A percentile compares a stretch with the other conserved stretches of the same genome.
Conservation (phyloP, 129 eudicot genomes). For the Calendula officinalis region DNA sequence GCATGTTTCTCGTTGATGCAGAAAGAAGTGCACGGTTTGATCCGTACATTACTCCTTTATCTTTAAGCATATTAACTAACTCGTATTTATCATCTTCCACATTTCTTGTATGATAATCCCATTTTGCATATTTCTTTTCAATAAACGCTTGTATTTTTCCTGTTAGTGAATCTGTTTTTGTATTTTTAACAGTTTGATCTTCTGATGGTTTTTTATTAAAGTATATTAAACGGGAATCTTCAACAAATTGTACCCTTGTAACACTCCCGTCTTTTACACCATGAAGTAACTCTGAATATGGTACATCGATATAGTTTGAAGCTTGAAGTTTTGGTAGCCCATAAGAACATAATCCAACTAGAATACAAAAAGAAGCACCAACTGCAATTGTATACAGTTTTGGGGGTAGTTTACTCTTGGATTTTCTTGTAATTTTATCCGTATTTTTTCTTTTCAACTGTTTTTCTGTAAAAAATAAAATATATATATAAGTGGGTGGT, state of each 20-base stretch:
- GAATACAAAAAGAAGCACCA: conserved; percentile 30
- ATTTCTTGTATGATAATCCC: conserved; percentile 36
- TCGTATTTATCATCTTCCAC: conserved; percentile 42
- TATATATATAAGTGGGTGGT: not conserved
- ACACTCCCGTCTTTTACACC: conserved; percentile 38
- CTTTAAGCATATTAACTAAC: conserved; percentile 27
- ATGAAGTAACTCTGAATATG: conserved; percentile 35
- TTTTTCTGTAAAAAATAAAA: conserved; percentile 18
- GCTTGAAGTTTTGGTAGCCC: conserved; percentile 24
- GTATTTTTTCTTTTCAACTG: conserved; percentile 11
- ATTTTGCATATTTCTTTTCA: conserved; percentile 17
- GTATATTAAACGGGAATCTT: conserved; percentile 37
- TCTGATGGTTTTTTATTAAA: conserved; percentile 23
- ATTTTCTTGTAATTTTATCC: not conserved
- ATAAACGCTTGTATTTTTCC: conserved; percentile 2
- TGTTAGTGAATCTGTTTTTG: conserved; percentile 24
- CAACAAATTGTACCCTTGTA: conserved; percentile 37
- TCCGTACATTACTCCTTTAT: conserved; percentile 33
- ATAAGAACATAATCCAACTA: conserved; percentile 28
- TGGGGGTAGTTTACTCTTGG: conserved; percentile 7
- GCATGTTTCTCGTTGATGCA: conserved; percentile 25
- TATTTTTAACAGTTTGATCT: conserved; percentile 16
- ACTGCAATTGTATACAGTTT: conserved; percentile 21
- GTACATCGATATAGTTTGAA: conserved; percentile 24
- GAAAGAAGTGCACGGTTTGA: conserved; percentile 35